Percentiles rank a stretch among this genome's conserved stretches.
These are phyloP conservation scores for Boletus vinaceobasis DNA, from an alignment of 768 basidiomycete species.

Conservation along the genomic window DNA sequence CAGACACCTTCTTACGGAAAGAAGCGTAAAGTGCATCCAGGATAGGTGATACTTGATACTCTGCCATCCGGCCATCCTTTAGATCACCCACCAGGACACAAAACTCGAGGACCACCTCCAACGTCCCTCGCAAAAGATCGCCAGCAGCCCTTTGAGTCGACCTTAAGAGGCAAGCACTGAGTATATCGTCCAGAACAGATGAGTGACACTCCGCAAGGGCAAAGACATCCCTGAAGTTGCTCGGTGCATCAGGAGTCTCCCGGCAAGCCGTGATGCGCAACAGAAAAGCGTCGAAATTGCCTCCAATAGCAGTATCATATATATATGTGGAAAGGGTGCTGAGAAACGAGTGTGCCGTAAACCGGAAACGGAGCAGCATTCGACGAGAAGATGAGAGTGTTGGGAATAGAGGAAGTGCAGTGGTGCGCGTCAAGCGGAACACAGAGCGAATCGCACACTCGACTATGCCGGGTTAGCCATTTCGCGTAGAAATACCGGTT, in stretches of 20 bases:
- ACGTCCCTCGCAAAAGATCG: conserved; percentile 57
- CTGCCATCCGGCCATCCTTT: conserved; percentile 49
- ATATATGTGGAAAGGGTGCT: conserved; percentile 65
- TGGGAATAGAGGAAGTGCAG: conserved; percentile 50
- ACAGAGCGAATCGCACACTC: conserved; percentile 63
- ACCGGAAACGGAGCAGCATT: conserved; percentile 66
- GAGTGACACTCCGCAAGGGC: conserved; percentile 67
- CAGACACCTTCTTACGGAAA: conserved; percentile 54
- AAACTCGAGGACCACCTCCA: conserved; percentile 67
- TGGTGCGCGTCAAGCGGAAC: conserved; percentile 56
- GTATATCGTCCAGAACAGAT: conserved; percentile 64
- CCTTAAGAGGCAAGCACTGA: conserved; percentile 70
- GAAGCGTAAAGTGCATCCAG: conserved; percentile 52
- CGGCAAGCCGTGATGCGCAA: conserved; percentile 33
- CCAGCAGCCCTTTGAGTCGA: conserved; percentile 64
- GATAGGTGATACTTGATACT: conserved; percentile 58
- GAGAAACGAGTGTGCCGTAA: conserved; percentile 70
- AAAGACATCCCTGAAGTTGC: conserved; percentile 67
- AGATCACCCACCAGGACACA: conserved; percentile 63
- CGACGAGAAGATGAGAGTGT: conserved; percentile 51
- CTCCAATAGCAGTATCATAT: conserved; percentile 77
- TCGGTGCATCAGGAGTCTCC: conserved; percentile 13
- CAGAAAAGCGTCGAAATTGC: conserved; percentile 72
- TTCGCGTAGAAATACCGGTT: background rate
- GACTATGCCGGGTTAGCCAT: conserved; percentile 38